Evolutionary conservation across 495 filamentous ascomycete genomes (phyloP), one percentile per base, ranked within the genome.

Genomic region (Aspergillus haitiensis): DNA sequence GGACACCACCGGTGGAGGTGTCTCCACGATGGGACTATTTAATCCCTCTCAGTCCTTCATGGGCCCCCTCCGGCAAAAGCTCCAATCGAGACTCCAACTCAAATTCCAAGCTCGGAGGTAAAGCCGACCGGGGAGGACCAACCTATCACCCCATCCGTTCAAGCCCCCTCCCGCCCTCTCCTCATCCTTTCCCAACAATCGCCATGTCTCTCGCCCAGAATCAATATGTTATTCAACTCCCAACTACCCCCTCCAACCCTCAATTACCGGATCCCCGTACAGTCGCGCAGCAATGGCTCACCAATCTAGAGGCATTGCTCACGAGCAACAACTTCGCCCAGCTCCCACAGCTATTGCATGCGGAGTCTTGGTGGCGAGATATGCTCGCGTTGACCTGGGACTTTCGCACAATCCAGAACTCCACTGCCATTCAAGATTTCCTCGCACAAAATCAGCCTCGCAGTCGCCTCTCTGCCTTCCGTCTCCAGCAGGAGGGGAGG

Each of bases 301-400:
- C 67, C n/a, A 59, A 57, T 11, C 54, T 77, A 3, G 58, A 72
- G 42, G 36, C 49, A 9, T 61, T 69, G 8, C 65, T 76, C 0
- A 56, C 66, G 18, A 58, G 47, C 4, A 63, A 64, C 7, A 57
- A 63, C 7, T 64, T 48, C 3, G 34, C 67, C 6, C 48, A 64
- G 2, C 47, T 72, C 3, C 31, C 56, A 8, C 21, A 50, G 0
- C 59, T 88, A 6, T 88, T 89, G 64, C 69, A 84, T 13, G 66
- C 74, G 5, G 75, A 82, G 40, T 79, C 80, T 7, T 90, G 83
- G 72, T 88, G 86, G 85, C 77, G 84, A 6, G 86, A 88, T 55
- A 83, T 86, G 62, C 75, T 87, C 2, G 81, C 75, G 8, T 56
- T 88, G 9, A 79, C 82, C 32, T 89, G 84, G 84, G 78, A 84